phyloP scores from a whole-genome alignment of 257 asterid genomes.

The Scutellaria galericulata region DNA sequence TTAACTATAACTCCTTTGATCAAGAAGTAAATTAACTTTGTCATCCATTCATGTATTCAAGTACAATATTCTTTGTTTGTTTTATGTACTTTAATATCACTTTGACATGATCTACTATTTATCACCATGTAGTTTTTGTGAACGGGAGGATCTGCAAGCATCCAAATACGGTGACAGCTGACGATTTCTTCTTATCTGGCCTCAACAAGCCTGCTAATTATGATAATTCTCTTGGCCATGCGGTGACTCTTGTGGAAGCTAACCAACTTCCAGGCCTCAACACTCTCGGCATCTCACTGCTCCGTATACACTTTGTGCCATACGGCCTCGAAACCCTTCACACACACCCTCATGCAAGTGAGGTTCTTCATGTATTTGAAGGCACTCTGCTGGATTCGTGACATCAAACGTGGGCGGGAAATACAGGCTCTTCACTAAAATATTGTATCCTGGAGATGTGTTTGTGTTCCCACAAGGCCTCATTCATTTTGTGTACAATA shows the following conservation, averaged over 20 bases:
- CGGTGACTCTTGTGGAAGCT: slow-evolving; percentile 30
- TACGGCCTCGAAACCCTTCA: slow-evolving; percentile 43
- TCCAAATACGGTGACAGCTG: slow-evolving; percentile 27
- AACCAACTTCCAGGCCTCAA: slow-evolving; percentile 45
- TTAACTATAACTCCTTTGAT: too few species aligned
- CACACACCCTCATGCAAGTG: slow-evolving; percentile 46
- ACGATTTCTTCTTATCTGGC: slow-evolving; percentile 40
- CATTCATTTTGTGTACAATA: too few species aligned
- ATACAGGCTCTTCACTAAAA: too few species aligned
- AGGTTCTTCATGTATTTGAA: slow-evolving; percentile 32
- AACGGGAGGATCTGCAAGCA: slow-evolving; percentile 46
- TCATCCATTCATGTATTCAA: too few species aligned
- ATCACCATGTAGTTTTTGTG: too few species aligned
- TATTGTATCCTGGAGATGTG: too few species aligned
- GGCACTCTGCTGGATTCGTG: background rate
- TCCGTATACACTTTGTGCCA: slow-evolving; percentile 34
- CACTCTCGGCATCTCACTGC: slow-evolving; percentile 42
- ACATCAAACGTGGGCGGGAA: too few species aligned
- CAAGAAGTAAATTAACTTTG: too few species aligned
- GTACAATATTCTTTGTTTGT: too few species aligned
- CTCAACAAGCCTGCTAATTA: slow-evolving; percentile 34
- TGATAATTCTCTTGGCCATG: slow-evolving; percentile 38
- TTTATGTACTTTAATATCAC: too few species aligned
- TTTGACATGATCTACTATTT: background rate
- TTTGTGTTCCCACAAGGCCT: too few species aligned